Conservation (phyloP, 75 land plant species). For the Pinus tabuliformis region DNA sequence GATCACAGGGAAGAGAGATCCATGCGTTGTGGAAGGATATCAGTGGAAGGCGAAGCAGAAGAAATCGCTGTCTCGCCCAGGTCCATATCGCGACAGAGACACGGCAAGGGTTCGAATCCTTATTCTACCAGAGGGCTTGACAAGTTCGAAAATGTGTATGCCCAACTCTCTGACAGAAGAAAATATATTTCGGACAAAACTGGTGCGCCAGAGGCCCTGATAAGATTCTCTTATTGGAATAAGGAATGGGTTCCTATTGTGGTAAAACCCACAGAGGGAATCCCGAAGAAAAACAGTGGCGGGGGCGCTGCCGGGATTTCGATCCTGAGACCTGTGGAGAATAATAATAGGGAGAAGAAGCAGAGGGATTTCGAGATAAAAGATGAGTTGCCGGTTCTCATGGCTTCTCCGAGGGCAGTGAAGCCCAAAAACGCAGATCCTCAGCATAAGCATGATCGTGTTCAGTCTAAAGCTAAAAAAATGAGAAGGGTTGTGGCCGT, state of each 20-base stretch:
- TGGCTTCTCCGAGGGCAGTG: no score
- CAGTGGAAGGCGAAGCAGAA: no score
- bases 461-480: no score
- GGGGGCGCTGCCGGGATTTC: background rate
- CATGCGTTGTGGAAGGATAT: no score
- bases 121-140: constrained; percentile 11
- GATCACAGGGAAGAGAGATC: no score
- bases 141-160: constrained; percentile 5
- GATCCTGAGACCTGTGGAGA: background rate
- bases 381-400: no score
- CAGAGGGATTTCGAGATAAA: no score
- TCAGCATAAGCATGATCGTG: background rate
- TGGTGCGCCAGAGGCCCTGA: constrained; percentile 5
- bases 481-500: background rate
- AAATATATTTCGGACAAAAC: constrained; percentile 1
- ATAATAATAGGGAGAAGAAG: no score
- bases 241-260: constrained; percentile 8
- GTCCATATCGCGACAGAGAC: no score
- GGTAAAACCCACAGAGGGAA: background rate
- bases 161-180: constrained; percentile 8
- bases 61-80: no score
- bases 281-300: no score
- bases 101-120: background rate
- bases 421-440: background rate
- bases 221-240: background rate